Conservation (phyloP, 1,284 basidiomycete species). For the Anthracocystis setariae region DNA sequence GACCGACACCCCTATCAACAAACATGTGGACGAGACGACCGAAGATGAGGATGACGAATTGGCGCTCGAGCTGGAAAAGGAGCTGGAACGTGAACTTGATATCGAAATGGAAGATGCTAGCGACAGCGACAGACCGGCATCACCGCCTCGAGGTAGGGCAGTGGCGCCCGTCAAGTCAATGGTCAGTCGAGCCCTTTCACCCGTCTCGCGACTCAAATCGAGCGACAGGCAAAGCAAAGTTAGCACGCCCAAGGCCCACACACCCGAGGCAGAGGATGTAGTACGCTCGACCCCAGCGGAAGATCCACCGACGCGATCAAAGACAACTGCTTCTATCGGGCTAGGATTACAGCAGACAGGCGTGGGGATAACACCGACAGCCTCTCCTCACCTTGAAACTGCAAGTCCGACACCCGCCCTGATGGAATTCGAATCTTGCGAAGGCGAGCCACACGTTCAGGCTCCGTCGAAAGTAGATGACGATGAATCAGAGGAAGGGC, state of each 20-base stretch:
- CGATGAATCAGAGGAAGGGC: not conserved
- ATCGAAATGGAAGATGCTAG: conserved; percentile 20
- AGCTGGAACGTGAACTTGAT: conserved; percentile 39
- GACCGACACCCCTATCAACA: not conserved
- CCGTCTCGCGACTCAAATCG: conserved; percentile 24
- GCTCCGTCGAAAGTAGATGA: not conserved
- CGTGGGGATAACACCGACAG: conserved; percentile 31
- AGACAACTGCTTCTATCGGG: conserved; percentile 18
- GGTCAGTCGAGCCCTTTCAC: conserved; percentile 16
- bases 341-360: conserved; percentile 38
- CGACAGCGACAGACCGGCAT: conserved; percentile 3
- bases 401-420: conserved; percentile 4
- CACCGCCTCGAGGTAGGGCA: not conserved
- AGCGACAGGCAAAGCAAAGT: conserved; percentile 17
- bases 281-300: not conserved
- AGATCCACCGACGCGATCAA: not conserved
- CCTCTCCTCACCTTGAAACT: conserved; percentile 30
- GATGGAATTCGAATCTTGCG: not conserved
- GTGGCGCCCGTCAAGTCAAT: not conserved
- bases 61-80: conserved; percentile 40
- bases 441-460: not conserved
- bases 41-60: conserved; percentile 36
- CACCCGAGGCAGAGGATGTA: conserved; percentile 19
- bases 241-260: conserved; percentile 37
- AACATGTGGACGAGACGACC: not conserved